Conservation (phyloP, 73 alveolate genomes). For the Symbiodinium natans region DNA sequence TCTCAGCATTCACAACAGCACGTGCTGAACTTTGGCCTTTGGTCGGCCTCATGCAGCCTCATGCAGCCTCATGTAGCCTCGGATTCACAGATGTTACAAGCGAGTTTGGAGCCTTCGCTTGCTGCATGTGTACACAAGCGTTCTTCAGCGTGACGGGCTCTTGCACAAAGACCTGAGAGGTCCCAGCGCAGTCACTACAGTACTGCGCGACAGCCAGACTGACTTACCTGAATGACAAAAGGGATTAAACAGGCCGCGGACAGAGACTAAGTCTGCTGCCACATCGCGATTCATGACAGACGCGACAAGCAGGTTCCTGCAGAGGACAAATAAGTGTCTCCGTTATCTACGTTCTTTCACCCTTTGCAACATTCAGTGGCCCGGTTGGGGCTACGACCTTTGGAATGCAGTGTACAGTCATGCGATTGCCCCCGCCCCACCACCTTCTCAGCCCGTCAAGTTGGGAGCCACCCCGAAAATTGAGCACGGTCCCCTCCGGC, state of each 20-base stretch:
- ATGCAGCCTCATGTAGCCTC: background rate
- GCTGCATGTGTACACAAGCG: slow-evolving; percentile 50
- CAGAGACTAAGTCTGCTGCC: background rate
- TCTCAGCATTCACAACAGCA: background rate
- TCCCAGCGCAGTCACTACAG: too few relatives aligned
- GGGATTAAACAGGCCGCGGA: background rate
- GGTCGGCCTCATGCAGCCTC: too few relatives aligned
- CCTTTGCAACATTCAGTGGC: too few relatives aligned
- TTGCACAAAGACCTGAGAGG: slow-evolving; percentile 52
- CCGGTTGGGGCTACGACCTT: too few relatives aligned
- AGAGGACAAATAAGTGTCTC: background rate
- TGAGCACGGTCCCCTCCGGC: too few relatives aligned
- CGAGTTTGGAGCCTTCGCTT: slow-evolving; percentile 27
- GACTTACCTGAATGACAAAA: background rate
- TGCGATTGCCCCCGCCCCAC: background rate
- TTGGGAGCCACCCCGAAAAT: too few relatives aligned
- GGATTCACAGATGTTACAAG: background rate
- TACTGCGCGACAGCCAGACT: background rate
- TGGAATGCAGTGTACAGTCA: too few relatives aligned
- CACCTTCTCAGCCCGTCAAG: too few relatives aligned
- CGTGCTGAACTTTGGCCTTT: too few relatives aligned
- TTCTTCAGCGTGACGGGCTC: slow-evolving; percentile 71
- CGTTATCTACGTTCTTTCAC: too few relatives aligned
- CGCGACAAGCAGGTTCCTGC: slow-evolving; percentile 11
- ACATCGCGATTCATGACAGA: slow-evolving; percentile 83